These are phyloP conservation scores for Paraleonurus japonicus DNA, from an alignment of 257 asterid genomes.

Conservation along the genomic window DNA sequence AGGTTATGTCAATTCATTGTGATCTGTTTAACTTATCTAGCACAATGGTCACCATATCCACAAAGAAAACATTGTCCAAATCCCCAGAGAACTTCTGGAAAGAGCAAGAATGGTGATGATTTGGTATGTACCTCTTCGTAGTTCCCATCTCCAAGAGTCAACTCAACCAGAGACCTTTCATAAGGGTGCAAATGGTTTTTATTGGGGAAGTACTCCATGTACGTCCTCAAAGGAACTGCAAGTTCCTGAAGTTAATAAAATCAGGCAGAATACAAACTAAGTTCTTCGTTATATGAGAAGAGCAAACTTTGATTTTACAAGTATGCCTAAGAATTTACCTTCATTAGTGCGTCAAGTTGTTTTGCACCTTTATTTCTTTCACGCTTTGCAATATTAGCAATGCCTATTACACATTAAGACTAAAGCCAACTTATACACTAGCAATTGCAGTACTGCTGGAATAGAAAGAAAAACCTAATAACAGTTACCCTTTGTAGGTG, in stretches of 20 bases:
- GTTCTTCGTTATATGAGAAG: slow-evolving; percentile 19
- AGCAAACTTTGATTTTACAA: slow-evolving; percentile 6
- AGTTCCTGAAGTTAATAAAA: slow-evolving; percentile 61
- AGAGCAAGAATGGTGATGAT: slow-evolving; percentile 2
- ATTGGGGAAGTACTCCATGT: slow-evolving; percentile 74
- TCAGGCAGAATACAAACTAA: slow-evolving; percentile 26
- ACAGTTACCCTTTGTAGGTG: slow-evolving; percentile 78
- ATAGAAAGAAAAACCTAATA: slow-evolving; percentile 13
- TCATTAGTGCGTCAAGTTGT: slow-evolving; percentile 92
- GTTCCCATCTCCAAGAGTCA: slow-evolving; percentile 96
- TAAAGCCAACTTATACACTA: slow-evolving; percentile 19
- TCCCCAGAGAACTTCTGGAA: slow-evolving; percentile 4
- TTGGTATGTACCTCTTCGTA: slow-evolving; percentile 69
- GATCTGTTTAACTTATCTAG: slow-evolving; percentile 5
- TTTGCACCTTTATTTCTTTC: slow-evolving; percentile 94
- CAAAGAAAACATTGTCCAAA: slow-evolving; percentile 7
- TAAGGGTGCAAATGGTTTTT: slow-evolving; percentile 82
- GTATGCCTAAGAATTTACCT: slow-evolving; percentile 47
- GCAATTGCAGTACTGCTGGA: not conserved
- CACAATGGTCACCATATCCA: slow-evolving; percentile 4
- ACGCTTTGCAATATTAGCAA: slow-evolving; percentile 84
- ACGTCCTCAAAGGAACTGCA: slow-evolving; percentile 81
- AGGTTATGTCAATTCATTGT: not conserved
- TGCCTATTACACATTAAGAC: slow-evolving; percentile 51
- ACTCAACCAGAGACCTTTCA: slow-evolving; percentile 85